Base-by-base conservation (phyloP, 495 filamentous ascomycete species). In the Hyaloscypha finlandica region DNA sequence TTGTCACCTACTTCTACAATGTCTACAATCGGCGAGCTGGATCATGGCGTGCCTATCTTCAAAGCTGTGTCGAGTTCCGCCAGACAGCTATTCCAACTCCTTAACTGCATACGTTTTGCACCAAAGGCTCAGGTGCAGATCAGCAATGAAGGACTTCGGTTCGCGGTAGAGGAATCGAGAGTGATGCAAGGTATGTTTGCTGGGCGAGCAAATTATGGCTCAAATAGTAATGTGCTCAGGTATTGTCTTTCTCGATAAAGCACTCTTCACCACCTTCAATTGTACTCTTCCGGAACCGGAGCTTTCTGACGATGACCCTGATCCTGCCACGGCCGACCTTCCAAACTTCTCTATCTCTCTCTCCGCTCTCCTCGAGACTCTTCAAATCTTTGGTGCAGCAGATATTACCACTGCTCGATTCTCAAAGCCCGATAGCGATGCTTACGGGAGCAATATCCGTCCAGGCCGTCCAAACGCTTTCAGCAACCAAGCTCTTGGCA, bases 341-440 rank as follows among this genome's bases (percentile, higher is more conserved):
- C 76, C 77, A 11, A 81, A 74, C 48, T 98, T 98, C 74, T 89
- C 92, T 66, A 89, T 97, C 67, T 94, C 92, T 12, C 84, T 99
- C 48, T 83, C 90, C 1, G 90, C 94, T 48, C 84, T 99, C 9
- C 85, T 99, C 53, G 95, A 99, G 80, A 97, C 93, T 9, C 83
- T 99, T 32, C 94, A 97, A 71, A 97, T 99, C 51, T 94, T 98
- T 74, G 90, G 91, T 57, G 85, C 92, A 66, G 88, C 87, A 54
- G 92, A 97, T 70, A 74, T 85, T 29, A 79, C 80, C 33, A 67
- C 57, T 31, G 76, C 80, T 22, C 78, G 82, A 39, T 83, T 86
- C 61, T 78, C 83, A 32, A 85, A 81, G 69, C 75, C 81, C 25
- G 83, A 86, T 16, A 71, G 76, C 52, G 82, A 86, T 66, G 75